Percentiles rank a stretch among this genome's conserved stretches.
These are phyloP conservation scores for Lagenidium giganteum DNA, from an alignment of 352 stramenopile species.

Conservation along the genomic window DNA sequence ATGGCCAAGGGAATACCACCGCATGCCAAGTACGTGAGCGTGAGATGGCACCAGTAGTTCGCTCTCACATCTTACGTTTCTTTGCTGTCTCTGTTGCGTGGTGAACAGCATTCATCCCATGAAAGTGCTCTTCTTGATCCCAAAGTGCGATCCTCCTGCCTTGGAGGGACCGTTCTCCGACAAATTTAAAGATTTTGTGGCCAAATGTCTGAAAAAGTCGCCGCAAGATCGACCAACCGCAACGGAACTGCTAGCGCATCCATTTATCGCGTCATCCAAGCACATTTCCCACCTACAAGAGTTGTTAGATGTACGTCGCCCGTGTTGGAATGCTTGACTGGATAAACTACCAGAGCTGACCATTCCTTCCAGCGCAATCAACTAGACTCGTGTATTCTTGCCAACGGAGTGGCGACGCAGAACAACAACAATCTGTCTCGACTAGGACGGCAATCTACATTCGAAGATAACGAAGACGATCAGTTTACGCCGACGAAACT, in stretches of 20 bases:
- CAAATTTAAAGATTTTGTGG: slow-evolving; percentile 87
- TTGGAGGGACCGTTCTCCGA: slow-evolving; percentile 77
- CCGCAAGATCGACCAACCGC: slow-evolving; percentile 82
- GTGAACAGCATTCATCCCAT: slow-evolving; percentile 94
- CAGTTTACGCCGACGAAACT: no score
- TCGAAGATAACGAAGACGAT: no score
- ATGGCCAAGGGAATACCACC: slow-evolving; percentile 96
- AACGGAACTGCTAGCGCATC: slow-evolving; percentile 76
- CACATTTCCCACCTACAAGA: slow-evolving; percentile 68
- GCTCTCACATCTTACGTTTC: no score
- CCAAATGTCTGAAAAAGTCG: slow-evolving; percentile 83
- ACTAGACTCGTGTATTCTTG: no score
- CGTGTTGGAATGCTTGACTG: no score
- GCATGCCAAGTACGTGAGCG: slow-evolving; percentile 69
- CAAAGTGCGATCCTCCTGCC: slow-evolving; percentile 87
- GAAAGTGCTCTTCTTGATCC: slow-evolving; percentile 99
- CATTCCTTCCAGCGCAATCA: no score
- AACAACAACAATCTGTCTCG: no score
- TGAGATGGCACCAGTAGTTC: not conserved
- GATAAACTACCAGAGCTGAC: no score
- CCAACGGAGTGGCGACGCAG: no score
- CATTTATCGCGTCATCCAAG: slow-evolving; percentile 76
- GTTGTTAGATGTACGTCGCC: slow-evolving; percentile 39
- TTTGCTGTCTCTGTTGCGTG: no score
- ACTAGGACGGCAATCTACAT: no score